Evolutionary conservation across 257 asterid genomes (phyloP).

Genomic region (Solanum okadae): DNA sequence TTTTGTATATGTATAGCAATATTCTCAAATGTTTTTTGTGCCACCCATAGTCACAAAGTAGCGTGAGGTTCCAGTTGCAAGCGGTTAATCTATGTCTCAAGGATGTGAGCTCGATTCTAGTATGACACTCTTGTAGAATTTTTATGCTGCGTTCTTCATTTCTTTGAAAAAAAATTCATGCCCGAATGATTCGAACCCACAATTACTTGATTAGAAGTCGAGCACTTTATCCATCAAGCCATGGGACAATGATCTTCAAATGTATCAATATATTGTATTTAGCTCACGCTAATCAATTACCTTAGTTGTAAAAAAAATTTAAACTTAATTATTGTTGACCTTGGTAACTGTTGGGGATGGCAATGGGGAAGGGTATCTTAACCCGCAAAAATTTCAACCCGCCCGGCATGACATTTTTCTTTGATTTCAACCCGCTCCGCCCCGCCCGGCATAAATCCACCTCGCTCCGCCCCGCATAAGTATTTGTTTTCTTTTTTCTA

Average conservation of each 20-base stretch:
- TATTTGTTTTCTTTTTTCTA: neutral
- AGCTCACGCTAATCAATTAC: neutral
- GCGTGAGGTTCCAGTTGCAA: neutral
- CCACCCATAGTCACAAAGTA: neutral
- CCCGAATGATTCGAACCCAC: neutral
- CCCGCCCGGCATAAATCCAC: neutral
- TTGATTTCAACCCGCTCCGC: neutral
- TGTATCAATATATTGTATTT: neutral
- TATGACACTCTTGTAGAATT: neutral
- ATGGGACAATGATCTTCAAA: neutral
- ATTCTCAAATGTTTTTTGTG: neutral
- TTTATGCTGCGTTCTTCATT: neutral
- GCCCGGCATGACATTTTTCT: too few relatives aligned
- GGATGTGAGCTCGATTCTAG: neutral
- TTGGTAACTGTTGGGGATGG: neutral
- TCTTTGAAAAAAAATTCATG: neutral
- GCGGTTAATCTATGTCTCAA: neutral
- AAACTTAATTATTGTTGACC: neutral
- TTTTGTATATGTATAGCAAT: neutral
- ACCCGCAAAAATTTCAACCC: neutral
- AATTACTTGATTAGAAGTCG: neutral
- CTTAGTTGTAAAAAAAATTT: neutral
- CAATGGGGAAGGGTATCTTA: neutral
- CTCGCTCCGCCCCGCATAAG: neutral
- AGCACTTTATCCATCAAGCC: neutral